Evolutionary conservation across 768 basidiomycete species (phyloP).

Genomic region (Ramaria sp.): DNA sequence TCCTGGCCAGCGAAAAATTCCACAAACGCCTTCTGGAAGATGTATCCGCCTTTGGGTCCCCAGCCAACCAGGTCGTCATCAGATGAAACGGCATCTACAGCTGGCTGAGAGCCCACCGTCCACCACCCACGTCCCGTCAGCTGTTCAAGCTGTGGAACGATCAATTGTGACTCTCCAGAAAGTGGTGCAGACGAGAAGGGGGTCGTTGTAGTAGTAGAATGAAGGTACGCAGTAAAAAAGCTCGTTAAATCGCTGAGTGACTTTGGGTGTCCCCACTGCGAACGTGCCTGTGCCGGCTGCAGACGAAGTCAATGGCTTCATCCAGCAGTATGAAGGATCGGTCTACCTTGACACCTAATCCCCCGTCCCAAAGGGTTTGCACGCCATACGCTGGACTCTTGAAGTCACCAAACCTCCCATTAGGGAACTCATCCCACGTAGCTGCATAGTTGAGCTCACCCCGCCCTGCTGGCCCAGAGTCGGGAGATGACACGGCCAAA

Average conservation of each 20-base stretch:
- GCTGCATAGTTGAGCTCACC: constrained; percentile 70
- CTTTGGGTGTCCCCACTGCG: constrained; percentile 70
- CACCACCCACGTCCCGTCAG: constrained; percentile 80
- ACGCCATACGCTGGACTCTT: constrained; percentile 92
- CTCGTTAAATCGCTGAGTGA: constrained; percentile 56
- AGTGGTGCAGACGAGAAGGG: constrained; percentile 85
- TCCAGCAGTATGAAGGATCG: constrained; percentile 1
- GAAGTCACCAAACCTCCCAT: constrained; percentile 95
- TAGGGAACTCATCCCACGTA: constrained; percentile 94
- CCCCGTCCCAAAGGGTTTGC: constrained; percentile 65
- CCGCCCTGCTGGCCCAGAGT: constrained; percentile 46
- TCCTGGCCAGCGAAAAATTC: constrained; percentile 79
- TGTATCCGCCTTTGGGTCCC: constrained; percentile 87
- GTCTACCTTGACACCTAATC: constrained; percentile 44
- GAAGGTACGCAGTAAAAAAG: constrained; percentile 74
- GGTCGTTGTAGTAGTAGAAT: constrained; percentile 59
- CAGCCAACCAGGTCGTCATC: constrained; percentile 79
- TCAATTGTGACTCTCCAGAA: constrained; percentile 69
- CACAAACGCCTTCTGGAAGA: constrained; percentile 96
- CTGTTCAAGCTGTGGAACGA: constrained; percentile 63
- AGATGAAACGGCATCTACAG: constrained; percentile 70
- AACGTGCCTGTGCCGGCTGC: constrained; percentile 51
- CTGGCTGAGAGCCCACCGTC: constrained; percentile 96
- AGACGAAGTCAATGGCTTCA: neutral
- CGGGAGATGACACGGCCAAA: constrained; percentile 33